A percentile compares a stretch with the other conserved stretches of the same genome.
phyloP scores from a whole-genome alignment of 306 rosid genomes.

The Lagenaria siceraria region DNA sequence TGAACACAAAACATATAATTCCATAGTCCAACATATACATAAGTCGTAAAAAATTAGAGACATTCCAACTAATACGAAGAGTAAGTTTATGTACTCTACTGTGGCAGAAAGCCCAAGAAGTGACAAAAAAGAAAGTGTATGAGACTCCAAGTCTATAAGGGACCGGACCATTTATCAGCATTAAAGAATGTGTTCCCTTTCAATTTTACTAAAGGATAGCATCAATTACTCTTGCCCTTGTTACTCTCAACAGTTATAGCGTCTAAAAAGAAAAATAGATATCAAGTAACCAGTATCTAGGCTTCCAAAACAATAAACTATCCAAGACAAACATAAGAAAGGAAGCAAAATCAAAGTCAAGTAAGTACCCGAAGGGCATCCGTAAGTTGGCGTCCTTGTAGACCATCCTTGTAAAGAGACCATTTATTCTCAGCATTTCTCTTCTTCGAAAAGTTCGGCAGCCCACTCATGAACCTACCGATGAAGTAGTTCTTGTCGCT shows the following conservation, averaged over 20 bases:
- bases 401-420: slow-evolving; percentile 74
- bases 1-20: neutral
- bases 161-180: neutral
- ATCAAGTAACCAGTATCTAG: neutral
- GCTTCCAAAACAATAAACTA: neutral
- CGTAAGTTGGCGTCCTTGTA: slow-evolving; percentile 65
- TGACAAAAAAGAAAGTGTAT: neutral
- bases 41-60: neutral
- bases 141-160: neutral
- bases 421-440: slow-evolving; percentile 80
- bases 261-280: neutral
- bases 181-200: neutral
- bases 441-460: slow-evolving; percentile 86
- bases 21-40: neutral
- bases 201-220: neutral
- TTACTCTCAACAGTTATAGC: neutral
- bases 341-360: neutral
- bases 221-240: neutral
- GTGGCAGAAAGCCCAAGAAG: neutral
- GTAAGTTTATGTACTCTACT: neutral
- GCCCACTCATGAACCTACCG: slow-evolving; percentile 68
- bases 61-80: neutral
- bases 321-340: neutral
- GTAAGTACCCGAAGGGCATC: slow-evolving; percentile 60
- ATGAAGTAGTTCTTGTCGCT: slow-evolving; percentile 65